Conservation (phyloP, 257 asterid species). For the Oldenlandia corymbosa region DNA sequence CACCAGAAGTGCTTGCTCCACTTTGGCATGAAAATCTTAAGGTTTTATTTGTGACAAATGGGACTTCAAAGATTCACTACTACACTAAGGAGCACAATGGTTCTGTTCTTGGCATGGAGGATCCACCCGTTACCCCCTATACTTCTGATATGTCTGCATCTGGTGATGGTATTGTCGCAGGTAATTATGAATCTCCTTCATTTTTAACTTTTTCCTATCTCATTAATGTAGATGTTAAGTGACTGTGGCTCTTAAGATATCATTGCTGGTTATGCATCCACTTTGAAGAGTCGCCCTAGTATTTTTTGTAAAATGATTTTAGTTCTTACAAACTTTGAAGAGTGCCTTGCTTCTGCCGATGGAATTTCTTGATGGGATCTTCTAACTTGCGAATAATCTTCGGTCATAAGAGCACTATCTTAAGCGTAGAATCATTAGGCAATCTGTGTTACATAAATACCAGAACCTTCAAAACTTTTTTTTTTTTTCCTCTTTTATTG, state of each 20-base stretch:
- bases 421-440: no score
- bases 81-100: conserved; percentile 81
- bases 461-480: no score
- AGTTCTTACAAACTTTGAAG: background rate
- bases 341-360: background rate
- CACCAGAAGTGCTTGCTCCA: conserved; percentile 64
- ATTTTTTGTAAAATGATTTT: background rate
- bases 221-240: background rate
- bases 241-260: background rate
- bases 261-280: background rate
- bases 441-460: no score
- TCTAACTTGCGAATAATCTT: background rate
- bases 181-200: conserved; percentile 29
- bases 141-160: conserved; percentile 90
- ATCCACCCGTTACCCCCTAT: conserved; percentile 77
- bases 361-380: background rate
- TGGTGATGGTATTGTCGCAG: conserved; percentile 94
- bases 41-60: conserved; percentile 86
- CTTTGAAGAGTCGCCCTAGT: background rate
- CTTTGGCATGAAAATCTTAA: conserved; percentile 85
- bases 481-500: no score
- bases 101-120: conserved; percentile 80
- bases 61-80: conserved; percentile 92
- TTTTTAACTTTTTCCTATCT: conserved; percentile 4
- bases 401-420: no score